phyloP scores from a whole-genome alignment of 2,329 filamentous ascomycete genomes.

The Pseudocercospora eumusae region DNA sequence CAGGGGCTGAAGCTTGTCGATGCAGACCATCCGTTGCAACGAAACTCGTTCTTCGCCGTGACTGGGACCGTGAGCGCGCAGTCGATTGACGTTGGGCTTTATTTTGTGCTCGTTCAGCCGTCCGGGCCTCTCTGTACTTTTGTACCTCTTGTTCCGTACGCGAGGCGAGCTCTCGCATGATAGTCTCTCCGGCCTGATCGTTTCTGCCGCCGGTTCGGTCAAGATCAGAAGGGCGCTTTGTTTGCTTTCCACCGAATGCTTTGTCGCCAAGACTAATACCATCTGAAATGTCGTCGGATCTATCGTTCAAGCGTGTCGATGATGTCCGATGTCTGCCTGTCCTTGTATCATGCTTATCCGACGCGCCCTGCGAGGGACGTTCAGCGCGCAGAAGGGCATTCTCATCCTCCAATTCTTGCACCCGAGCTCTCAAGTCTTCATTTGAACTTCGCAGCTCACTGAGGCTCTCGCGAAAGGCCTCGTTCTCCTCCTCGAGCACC shows the following conservation, averaged over 20 bases:
- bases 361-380: constrained; percentile 36
- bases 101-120: not conserved
- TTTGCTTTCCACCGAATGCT: not conserved
- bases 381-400: constrained; percentile 46
- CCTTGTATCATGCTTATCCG: not conserved
- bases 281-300: constrained; percentile 16
- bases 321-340: not conserved
- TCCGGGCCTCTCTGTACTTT: constrained; percentile 24
- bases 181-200: constrained; percentile 13
- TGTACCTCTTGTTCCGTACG: constrained; percentile 37
- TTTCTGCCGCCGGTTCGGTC: constrained; percentile 23
- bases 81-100: not conserved
- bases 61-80: constrained; percentile 28
- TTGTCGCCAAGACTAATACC: constrained; percentile 11
- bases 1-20: constrained; percentile 26
- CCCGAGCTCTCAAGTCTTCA: constrained; percentile 61
- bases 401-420: constrained; percentile 44
- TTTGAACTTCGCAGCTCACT: constrained; percentile 75
- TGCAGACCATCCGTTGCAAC: constrained; percentile 11
- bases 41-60: constrained; percentile 19
- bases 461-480: constrained; percentile 56
- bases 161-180: constrained; percentile 28
- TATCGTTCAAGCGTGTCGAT: not conserved
- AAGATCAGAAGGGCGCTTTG: not conserved
- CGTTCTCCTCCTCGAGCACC: constrained; percentile 50